Evolutionary conservation across 2,329 filamentous ascomycete genomes (phyloP), one percentile per base, ranked within the genome.

Genomic region (Trichoderma koningii): DNA sequence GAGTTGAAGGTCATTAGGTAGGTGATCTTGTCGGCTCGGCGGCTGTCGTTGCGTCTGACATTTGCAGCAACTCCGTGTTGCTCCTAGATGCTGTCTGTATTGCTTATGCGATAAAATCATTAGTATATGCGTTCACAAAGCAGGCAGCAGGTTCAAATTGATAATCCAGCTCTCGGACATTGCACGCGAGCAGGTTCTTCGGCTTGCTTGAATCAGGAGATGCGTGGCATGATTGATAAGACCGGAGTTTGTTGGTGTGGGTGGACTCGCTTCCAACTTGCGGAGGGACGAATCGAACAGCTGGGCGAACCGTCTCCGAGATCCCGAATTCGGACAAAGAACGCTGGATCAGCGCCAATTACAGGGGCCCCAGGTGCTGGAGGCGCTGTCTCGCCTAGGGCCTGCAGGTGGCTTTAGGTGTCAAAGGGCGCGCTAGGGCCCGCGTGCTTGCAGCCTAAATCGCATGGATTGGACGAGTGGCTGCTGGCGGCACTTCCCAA

Each of bases 311-410:
- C 12, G 34, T 63, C 51, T 55, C 62, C 62, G 55, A 64, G 45
- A 59, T 64, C 45, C 62, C 62, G 53, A 61, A 65, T 65, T 67
- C 55, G 62, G 62, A 53, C 41, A 23, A 47, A 47, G 41, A 7
- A 42, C 38, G 47, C 45, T 14, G n/a, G 44, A n/a, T 42, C 44
- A 23, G 45, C 26, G 15, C 52, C 9, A 12, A 17, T 5, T 55
- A 42, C 34, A 55, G 26, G 10, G 19, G 15, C 23, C 19, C 10
- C 17, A 5, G 23, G 12, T 15, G 23, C 53, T 56, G 26, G 15
- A 14, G 38, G 44, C 44, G 56, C 56, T 47, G 41, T 57, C 23
- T 26, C n/a, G 34, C 34, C n/a, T 51, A 26, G 48, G 26, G 26
- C 17, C 34, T 34, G n/a, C 19, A 52, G 50, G 26, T n/a, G 50